A percentile compares a stretch with the other conserved stretches of the same genome.
Conservation (phyloP, 140 eudicot genomes). For the Erigeron philadelphicus region DNA sequence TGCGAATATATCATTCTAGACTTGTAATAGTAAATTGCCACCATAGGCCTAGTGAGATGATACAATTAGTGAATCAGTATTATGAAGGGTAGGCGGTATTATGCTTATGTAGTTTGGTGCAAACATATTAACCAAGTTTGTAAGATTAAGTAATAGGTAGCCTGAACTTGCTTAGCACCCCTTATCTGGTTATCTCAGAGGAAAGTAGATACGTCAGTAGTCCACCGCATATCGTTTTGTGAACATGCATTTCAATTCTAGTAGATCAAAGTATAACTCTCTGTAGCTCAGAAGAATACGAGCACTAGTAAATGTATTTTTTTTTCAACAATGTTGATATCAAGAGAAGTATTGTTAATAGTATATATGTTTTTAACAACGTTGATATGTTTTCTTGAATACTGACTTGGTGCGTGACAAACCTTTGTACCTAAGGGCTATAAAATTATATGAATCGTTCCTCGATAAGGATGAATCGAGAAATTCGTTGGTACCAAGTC, state of each 20-base stretch:
- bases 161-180: conserved; percentile 8
- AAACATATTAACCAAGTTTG: not conserved
- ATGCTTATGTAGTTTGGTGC: conserved; percentile 7
- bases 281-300: not conserved
- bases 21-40: too few species aligned
- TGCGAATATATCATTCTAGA: too few species aligned
- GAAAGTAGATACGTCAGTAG: not conserved
- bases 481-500: not conserved
- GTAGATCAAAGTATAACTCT: not conserved
- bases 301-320: not conserved
- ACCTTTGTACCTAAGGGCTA: not conserved
- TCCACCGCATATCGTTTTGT: not conserved
- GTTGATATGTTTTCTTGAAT: not conserved
- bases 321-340: not conserved
- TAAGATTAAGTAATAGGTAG: not conserved
- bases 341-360: not conserved
- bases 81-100: not conserved
- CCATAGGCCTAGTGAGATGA: too few species aligned
- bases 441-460: too few species aligned
- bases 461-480: not conserved
- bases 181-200: not conserved
- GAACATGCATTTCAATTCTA: not conserved
- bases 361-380: not conserved
- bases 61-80: too few species aligned
- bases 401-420: conserved; percentile 1